Conservation (phyloP, 2,329 filamentous ascomycete species). For the Colletotrichum sp. region DNA sequence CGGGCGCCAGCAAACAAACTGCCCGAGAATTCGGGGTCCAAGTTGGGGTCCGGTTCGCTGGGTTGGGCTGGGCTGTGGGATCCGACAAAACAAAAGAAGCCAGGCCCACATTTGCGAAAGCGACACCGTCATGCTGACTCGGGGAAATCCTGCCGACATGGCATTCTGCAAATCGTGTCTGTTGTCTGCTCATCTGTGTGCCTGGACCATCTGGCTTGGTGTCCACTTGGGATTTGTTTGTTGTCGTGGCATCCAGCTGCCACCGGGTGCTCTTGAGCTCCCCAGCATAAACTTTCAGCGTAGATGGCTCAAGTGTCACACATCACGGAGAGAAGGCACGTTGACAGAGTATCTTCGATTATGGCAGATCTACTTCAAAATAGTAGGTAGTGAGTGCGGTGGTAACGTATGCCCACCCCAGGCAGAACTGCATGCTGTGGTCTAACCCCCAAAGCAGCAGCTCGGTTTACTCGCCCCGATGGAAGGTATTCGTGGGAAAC, state of each 20-base stretch:
- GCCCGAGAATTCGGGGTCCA: constrained; percentile 4
- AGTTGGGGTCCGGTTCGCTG: not conserved
- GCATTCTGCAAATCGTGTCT: not conserved
- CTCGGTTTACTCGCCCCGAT: not conserved
- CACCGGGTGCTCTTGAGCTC: not conserved
- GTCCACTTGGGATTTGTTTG: not conserved
- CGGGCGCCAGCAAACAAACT: not conserved
- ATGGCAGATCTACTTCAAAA: not conserved
- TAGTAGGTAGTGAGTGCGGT: not conserved
- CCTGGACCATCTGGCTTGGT: not conserved
- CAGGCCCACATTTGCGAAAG: constrained; percentile 2
- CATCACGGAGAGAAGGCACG: not conserved
- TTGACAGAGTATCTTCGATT: not conserved
- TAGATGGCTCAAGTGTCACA: not conserved
- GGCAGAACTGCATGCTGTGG: not conserved
- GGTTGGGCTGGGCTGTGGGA: not conserved
- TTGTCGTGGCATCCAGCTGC: not conserved
- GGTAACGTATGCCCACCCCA: not conserved
- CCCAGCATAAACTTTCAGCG: not conserved
- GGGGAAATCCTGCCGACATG: not conserved
- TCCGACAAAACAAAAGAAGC: not conserved
- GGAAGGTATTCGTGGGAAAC: not conserved
- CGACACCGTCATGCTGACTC: constrained; percentile 8
- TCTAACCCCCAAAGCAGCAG: not conserved
- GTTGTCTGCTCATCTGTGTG: not conserved